These are phyloP conservation scores for Carex pumila DNA, from an alignment of 176 grass and related monocot genomes.

Conservation along the genomic window DNA sequence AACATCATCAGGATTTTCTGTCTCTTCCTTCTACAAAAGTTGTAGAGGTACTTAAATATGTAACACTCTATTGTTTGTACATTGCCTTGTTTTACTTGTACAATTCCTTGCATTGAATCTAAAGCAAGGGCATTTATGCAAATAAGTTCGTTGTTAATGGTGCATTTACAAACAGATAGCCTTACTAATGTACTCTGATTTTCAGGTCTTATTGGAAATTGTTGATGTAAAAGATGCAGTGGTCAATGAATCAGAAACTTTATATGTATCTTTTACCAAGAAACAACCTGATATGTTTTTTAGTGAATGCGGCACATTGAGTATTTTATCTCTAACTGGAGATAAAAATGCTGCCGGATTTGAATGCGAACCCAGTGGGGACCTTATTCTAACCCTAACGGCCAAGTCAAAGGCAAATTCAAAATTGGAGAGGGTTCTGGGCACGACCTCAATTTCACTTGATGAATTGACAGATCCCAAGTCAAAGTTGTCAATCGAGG, in stretches of 20 bases:
- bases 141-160: not conserved
- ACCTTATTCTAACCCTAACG: conserved; percentile 52
- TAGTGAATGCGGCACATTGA: conserved; percentile 38
- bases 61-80: not conserved
- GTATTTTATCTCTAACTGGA: conserved; percentile 45
- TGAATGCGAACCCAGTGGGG: conserved; percentile 67
- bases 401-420: conserved; percentile 34
- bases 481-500: conserved; percentile 64
- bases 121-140: not conserved
- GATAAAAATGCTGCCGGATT: conserved; percentile 46
- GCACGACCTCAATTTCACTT: conserved; percentile 65
- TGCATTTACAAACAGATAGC: conserved; percentile 14
- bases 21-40: conserved; percentile 25
- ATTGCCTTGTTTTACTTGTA: not conserved
- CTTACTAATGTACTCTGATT: conserved; percentile 9
- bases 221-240: conserved; percentile 63
- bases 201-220: conserved; percentile 82
- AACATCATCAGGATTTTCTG: conserved; percentile 23
- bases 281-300: conserved; percentile 62
- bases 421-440: conserved; percentile 28
- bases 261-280: conserved; percentile 66
- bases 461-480: conserved; percentile 46
- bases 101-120: not conserved
- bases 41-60: conserved; percentile 47
- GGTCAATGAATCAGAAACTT: conserved; percentile 39